phyloP scores from a whole-genome alignment of 306 rosid genomes.

The Quercus alba region DNA sequence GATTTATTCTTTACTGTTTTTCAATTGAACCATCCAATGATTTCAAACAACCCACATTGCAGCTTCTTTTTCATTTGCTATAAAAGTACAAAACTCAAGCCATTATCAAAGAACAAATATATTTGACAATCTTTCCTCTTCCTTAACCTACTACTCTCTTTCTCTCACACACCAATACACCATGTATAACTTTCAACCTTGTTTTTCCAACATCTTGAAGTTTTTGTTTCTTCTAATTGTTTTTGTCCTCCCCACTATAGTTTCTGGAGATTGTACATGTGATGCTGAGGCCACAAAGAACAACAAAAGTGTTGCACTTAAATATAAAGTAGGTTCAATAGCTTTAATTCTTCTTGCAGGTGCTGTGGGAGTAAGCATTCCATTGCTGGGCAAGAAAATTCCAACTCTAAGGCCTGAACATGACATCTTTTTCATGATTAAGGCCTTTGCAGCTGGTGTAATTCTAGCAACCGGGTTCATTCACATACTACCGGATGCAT shows the following conservation, averaged over 20 bases:
- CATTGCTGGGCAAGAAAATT: conserved; percentile 52
- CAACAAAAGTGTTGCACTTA: conserved; percentile 23
- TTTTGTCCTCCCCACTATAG: conserved; percentile 29
- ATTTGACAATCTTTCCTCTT: not conserved
- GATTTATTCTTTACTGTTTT: not conserved
- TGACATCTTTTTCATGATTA: conserved; percentile 58
- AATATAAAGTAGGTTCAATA: conserved; percentile 58
- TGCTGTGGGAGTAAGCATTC: conserved; percentile 61
- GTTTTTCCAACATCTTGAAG: conserved; percentile 24
- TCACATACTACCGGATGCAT: conserved; percentile 73
- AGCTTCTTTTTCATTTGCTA: conserved; percentile 8
- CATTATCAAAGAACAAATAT: not conserved
- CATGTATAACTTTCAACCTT: conserved; percentile 4
- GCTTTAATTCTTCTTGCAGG: conserved; percentile 61
- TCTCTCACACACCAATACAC: not conserved
- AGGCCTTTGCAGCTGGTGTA: conserved; percentile 76
- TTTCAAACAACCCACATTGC: not conserved
- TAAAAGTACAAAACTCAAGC: not conserved
- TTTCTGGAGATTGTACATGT: conserved; percentile 30
- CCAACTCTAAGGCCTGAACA: conserved; percentile 46
- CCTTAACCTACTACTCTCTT: not conserved
- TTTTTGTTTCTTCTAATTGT: conserved; percentile 7
- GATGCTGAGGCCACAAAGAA: conserved; percentile 7
- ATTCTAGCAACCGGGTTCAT: conserved; percentile 66
- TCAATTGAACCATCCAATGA: not conserved